Evolutionary conservation across 139 green algal genomes (phyloP), one percentile per base, ranked within the genome.

Genomic region (Ettlia oleoabundans): DNA sequence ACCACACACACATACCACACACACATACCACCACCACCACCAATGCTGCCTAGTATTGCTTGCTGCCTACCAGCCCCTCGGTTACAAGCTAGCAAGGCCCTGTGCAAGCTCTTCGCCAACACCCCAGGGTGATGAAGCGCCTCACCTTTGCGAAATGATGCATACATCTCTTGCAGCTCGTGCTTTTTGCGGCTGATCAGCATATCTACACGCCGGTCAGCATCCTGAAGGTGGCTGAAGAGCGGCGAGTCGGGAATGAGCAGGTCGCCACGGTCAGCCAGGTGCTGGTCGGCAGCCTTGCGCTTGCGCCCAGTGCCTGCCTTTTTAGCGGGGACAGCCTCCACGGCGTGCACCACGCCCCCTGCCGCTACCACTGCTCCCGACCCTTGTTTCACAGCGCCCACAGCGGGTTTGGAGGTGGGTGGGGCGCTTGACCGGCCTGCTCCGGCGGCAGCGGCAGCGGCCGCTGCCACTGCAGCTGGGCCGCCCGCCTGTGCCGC

Each of bases 171-270:
- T 65, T 91, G 70, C 66, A 95, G 80, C 68, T 95, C 91, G 40
- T 86, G 66, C 43, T 89, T 92, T 76, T 93, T 95, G 35, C 85
- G 85, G 42, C 40, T 66, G 40, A 97, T 83, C 61, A 86, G 82
- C 43, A 69, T 82, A 55, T 95, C 90, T 18, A 96, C 77, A 33
- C 76, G 72, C 9, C 90, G 76, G 84, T 97, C 93, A 58, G 90
- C 84, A 6, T 93, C 93, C 53, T 92, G 81, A 41, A 97, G 81
- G 41, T 90, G 64, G 30, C 72, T 86, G 80, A 92, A 95, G 52
- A 94, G 53, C 33, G 85, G 71, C 18, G 88, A 93, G 80, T 96
- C 91, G 7, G 93, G 92, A 22, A 97, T 41, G 21, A 84, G 52
- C 4, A 81, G 42, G 73, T 76, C 67, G 18, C 73, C 73, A 6